Evolutionary conservation across 148 eudicot genomes (phyloP).

Genomic region (Persicaria tinctoria): DNA sequence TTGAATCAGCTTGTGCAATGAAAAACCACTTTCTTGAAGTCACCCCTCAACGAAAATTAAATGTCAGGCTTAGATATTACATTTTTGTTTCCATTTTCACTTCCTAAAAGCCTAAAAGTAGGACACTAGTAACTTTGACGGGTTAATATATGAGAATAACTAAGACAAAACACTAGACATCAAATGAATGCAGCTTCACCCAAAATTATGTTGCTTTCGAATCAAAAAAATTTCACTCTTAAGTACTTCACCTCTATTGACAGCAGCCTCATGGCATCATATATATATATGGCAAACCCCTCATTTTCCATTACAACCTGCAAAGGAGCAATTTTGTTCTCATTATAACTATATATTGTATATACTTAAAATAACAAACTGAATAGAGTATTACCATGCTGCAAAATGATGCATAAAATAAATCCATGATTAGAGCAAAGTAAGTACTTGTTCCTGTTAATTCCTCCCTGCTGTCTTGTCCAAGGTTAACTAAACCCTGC

Average conservation of each 20-base stretch:
- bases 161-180: too few species aligned
- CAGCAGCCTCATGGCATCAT: constrained; percentile 81
- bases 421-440: too few species aligned
- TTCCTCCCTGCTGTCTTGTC: too few species aligned
- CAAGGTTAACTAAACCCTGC: too few species aligned
- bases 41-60: too few species aligned
- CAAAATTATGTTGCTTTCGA: neutral
- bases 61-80: too few species aligned
- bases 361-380: neutral
- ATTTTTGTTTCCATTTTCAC: too few species aligned
- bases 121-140: neutral
- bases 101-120: neutral
- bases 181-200: too few species aligned
- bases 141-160: too few species aligned
- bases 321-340: neutral
- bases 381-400: neutral
- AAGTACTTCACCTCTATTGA: constrained; percentile 45
- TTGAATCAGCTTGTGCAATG: neutral
- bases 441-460: too few species aligned
- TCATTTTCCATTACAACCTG: constrained; percentile 83
- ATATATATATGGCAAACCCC: constrained; percentile 77
- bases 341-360: neutral
- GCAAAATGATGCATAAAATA: too few species aligned
- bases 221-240: neutral
- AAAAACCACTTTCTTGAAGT: too few species aligned